These are phyloP conservation scores for Aspergillus nomiae DNA, from an alignment of 2,329 filamentous ascomycete genomes.

Conservation along the genomic window DNA sequence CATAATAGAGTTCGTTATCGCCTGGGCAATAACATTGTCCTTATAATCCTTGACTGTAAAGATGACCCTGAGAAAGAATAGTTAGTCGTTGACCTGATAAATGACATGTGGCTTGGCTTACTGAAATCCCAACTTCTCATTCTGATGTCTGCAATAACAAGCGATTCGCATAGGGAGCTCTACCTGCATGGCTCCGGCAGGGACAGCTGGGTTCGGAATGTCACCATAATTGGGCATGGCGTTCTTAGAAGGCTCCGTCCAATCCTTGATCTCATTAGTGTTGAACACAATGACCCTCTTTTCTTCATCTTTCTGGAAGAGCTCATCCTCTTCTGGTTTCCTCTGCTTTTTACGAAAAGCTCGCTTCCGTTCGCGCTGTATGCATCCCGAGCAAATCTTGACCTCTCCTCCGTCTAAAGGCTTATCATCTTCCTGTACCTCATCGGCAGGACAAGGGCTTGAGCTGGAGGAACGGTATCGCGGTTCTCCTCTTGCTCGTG, in stretches of 20 bases:
- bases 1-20: conserved; percentile 85
- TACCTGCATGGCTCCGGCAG: conserved; percentile 70
- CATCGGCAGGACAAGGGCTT: conserved; percentile 46
- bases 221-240: conserved; percentile 50
- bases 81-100: conserved; percentile 2
- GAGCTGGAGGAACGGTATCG: conserved; percentile 40
- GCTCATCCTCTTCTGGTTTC: conserved; percentile 87
- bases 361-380: conserved; percentile 85
- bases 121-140: conserved; percentile 87
- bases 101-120: conserved; percentile 29
- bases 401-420: conserved; percentile 91
- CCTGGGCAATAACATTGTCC: conserved; percentile 77
- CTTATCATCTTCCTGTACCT: conserved; percentile 66
- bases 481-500: conserved; percentile 52
- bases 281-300: conserved; percentile 89
- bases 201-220: conserved; percentile 30
- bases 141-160: conserved; percentile 94
- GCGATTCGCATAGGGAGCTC: conserved; percentile 93
- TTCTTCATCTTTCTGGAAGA: conserved; percentile 79
- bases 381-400: conserved; percentile 87
- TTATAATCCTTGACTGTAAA: conserved; percentile 87
- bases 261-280: conserved; percentile 82
- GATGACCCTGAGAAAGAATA: conserved; percentile 62
- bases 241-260: conserved; percentile 65
- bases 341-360: conserved; percentile 91